phyloP scores from a whole-genome alignment of 2,329 filamentous ascomycete species.

The Verticillium isaacii region DNA sequence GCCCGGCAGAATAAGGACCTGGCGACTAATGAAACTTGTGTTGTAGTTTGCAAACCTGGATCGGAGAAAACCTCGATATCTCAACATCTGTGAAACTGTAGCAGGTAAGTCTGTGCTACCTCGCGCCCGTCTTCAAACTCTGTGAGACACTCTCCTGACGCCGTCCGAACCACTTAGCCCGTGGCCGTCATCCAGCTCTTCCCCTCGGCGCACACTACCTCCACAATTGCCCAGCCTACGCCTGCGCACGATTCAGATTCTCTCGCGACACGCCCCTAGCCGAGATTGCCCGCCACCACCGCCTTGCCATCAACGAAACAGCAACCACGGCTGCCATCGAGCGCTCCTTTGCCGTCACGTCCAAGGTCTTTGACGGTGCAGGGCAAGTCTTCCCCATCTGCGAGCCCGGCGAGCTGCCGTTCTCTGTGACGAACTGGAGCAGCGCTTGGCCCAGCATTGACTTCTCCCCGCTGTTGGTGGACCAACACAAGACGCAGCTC shows the following conservation, averaged over 20 bases:
- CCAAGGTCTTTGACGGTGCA: slow-evolving; percentile 3
- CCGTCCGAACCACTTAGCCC: slow-evolving; percentile 3
- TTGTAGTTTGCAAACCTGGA: slow-evolving; percentile 9
- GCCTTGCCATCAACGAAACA: slow-evolving; percentile 15
- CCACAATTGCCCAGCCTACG: slow-evolving; percentile 13
- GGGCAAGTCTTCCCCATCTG: slow-evolving; percentile 7
- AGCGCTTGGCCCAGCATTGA: slow-evolving; percentile 14
- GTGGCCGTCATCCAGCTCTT: slow-evolving; percentile 10
- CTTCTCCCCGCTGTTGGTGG: slow-evolving; percentile 2
- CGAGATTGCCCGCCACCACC: slow-evolving; percentile 12
- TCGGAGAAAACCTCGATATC: slow-evolving; percentile 8
- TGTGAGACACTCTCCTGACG: background rate
- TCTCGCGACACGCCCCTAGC: slow-evolving; percentile 7
- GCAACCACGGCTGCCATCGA: slow-evolving; percentile 3
- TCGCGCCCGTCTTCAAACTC: too few relatives aligned
- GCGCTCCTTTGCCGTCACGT: slow-evolving; percentile 6
- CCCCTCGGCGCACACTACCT: slow-evolving; percentile 10
- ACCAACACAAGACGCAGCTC: background rate
- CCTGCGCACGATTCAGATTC: slow-evolving; percentile 4
- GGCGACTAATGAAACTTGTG: background rate
- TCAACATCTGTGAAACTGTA: slow-evolving; percentile 2
- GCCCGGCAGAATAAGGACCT: too few relatives aligned
- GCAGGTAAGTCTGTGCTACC: background rate
- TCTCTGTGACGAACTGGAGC: slow-evolving; percentile 12
- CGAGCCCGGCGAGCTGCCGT: slow-evolving; percentile 14